Evolutionary conservation across 2,329 filamentous ascomycete species (phyloP).

Genomic region (Monosporascus sp.): DNA sequence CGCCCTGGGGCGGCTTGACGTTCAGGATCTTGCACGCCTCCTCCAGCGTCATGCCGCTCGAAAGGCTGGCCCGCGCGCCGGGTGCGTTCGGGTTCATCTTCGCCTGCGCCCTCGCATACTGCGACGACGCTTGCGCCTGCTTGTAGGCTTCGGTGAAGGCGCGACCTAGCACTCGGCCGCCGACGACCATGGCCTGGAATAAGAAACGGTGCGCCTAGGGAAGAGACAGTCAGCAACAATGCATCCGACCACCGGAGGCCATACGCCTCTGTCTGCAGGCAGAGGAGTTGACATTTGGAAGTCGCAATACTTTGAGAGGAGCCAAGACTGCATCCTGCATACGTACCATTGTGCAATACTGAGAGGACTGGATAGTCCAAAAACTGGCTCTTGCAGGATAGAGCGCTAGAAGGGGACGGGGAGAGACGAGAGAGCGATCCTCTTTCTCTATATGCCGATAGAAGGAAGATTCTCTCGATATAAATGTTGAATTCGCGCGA

Average conservation of each 20-base stretch:
- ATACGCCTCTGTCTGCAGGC: too few relatives aligned
- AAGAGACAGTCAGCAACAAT: conserved; percentile 3
- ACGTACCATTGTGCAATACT: not conserved
- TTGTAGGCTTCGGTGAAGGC: conserved; percentile 93
- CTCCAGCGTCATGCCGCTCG: conserved; percentile 80
- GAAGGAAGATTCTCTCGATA: not conserved
- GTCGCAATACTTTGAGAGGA: not conserved
- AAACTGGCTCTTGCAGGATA: not conserved
- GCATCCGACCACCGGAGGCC: not conserved
- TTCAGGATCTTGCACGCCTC: conserved; percentile 98
- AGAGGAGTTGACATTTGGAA: too few relatives aligned
- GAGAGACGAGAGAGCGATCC: not conserved
- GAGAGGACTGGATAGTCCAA: not conserved
- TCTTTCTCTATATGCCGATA: not conserved
- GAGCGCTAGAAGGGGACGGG: not conserved
- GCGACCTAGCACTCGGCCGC: conserved; percentile 85
- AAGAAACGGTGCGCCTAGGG: conserved; percentile 89
- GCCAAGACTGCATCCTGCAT: not conserved
- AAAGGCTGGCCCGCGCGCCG: conserved; percentile 35
- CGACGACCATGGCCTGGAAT: conserved; percentile 86
- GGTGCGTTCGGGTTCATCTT: conserved; percentile 47
- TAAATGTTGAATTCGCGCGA: not conserved
- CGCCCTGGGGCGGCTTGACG: conserved; percentile 79
- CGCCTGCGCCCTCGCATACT: conserved; percentile 70
- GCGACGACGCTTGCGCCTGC: conserved; percentile 82